Base-by-base conservation (phyloP, 805 yeast genomes). In the Kodamaea neixiangensis region DNA sequence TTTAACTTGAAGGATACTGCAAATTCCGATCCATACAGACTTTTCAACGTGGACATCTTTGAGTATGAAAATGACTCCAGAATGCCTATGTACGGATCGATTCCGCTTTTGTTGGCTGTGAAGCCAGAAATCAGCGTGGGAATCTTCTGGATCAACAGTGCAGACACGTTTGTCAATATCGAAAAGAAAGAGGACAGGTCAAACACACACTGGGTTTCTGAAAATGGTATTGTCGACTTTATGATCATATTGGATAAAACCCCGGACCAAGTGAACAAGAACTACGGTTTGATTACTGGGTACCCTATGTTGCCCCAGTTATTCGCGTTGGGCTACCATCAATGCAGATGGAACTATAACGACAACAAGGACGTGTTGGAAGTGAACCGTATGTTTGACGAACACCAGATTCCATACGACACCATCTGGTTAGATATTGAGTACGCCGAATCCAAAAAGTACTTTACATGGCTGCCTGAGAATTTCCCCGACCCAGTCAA, bases 331-430 rank as follows among this genome's bases (percentile, higher is more conserved):
- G 98, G 96, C 0, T 89, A 94, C 64, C 98, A 94, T 64, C 99
- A 94, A 68, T 93, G 97, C 64, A 80, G 98, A 62, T 94, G 99
- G 99, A 94, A 94, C 66, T 94, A 94, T 70, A 89, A 89, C 63
- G 92, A 87, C 59, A 92, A 89, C 62, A 76, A 77, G 9, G 99
- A 94, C 67, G 93, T 94, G 1, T 67, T 90, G n/a, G 82, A 76
- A 6, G 86, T 94, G 11, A 79, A 80, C 56, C 64, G 75, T 1
- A 77, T 81, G 50, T 86, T 94, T 78, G 98, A 93, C 65, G 73
- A 78, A 52, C 64, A 81, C 59, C 79, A 75, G 41, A 83, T 94
- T 51, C 97, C 98, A 1, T 88, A 85, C 64, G 99, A 94, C 65
- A 83, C 87, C 11, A 87, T 94, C 47, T 94, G 99, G 99, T 77